phyloP scores from a whole-genome alignment of 768 basidiomycete species.

The Panus rudis region DNA sequence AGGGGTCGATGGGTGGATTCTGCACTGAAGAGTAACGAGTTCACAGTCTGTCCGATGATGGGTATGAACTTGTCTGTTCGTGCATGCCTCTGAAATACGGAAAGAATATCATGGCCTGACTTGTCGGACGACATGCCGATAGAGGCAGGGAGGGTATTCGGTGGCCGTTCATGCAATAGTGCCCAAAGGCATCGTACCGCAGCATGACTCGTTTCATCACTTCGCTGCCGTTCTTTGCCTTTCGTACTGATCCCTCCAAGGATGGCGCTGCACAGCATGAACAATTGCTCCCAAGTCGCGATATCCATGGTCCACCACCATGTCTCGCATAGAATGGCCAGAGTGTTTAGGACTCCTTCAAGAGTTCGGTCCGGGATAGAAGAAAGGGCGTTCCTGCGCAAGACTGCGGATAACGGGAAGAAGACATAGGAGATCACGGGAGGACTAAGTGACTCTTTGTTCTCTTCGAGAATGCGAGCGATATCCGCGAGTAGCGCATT shows the following conservation, averaged over 20 bases:
- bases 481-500: slow-evolving; percentile 51
- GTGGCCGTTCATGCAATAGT: slow-evolving; percentile 48
- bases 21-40: slow-evolving; percentile 57
- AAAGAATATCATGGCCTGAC: slow-evolving; percentile 13
- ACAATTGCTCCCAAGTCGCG: slow-evolving; percentile 77
- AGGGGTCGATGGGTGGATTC: slow-evolving; percentile 52
- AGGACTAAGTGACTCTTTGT: slow-evolving; percentile 33
- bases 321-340: slow-evolving; percentile 53
- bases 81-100: slow-evolving; percentile 34
- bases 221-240: slow-evolving; percentile 59
- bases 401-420: slow-evolving; percentile 79
- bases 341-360: slow-evolving; percentile 58
- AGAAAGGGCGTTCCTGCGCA: slow-evolving; percentile 65
- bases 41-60: slow-evolving; percentile 76
- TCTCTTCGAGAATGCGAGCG: slow-evolving; percentile 34
- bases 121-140: slow-evolving; percentile 5
- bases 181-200: slow-evolving; percentile 60
- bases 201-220: slow-evolving; percentile 79
- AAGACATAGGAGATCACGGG: slow-evolving; percentile 78
- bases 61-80: slow-evolving; percentile 53
- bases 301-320: slow-evolving; percentile 85
- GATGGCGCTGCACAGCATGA: slow-evolving; percentile 65
- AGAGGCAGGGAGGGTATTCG: slow-evolving; percentile 32
- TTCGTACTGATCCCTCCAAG: slow-evolving; percentile 60
- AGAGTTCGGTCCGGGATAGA: slow-evolving; percentile 75